Evolutionary conservation across 176 grass and related monocot genomes (phyloP).

Genomic region (Ampelocalamus luodianensis): DNA sequence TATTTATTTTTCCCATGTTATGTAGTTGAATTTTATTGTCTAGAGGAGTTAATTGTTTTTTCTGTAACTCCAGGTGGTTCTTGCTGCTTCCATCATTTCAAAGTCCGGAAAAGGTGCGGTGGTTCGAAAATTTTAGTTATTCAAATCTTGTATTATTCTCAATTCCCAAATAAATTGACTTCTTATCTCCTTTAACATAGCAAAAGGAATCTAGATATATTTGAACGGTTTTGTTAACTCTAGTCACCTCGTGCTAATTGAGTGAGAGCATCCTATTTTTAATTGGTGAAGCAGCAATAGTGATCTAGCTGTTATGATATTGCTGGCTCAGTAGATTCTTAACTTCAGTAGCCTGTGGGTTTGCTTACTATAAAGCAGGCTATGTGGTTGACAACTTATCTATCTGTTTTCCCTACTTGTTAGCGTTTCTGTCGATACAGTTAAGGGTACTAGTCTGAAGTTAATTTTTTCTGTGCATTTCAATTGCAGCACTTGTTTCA

Average conservation of each 20-base stretch:
- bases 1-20: constrained; percentile 5
- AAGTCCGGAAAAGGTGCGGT: constrained; percentile 78
- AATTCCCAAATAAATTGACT: not conserved
- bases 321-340: not conserved
- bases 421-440: not conserved
- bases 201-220: not conserved
- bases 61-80: constrained; percentile 63
- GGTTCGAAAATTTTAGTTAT: constrained; percentile 23
- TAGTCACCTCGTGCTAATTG: constrained; percentile 8
- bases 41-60: constrained; percentile 9
- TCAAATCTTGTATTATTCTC: not conserved
- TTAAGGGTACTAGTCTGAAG: not conserved
- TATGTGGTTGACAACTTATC: not conserved
- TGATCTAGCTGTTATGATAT: constrained; percentile 1
- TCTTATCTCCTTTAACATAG: not conserved
- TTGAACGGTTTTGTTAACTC: not conserved
- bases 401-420: not conserved
- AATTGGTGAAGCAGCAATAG: not conserved
- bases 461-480: not conserved
- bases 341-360: not conserved
- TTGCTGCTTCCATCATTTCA: constrained; percentile 74
- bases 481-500: constrained; percentile 75
- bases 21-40: not conserved
- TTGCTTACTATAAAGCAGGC: not conserved
- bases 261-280: not conserved